phyloP scores from a whole-genome alignment of 768 basidiomycete genomes.

The Tulasnella sp. region DNA sequence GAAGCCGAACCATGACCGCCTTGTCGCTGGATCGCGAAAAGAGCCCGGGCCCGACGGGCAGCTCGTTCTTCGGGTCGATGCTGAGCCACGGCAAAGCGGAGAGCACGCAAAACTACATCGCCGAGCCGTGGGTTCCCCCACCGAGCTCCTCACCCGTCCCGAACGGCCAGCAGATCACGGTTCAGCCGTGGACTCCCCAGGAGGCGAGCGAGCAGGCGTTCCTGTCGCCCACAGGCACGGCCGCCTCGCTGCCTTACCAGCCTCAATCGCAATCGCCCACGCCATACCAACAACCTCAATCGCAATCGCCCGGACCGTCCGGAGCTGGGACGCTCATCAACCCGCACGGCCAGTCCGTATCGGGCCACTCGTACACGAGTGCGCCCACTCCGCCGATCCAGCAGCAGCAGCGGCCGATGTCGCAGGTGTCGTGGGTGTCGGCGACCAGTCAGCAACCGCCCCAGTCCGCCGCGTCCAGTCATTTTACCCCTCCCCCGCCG shows the following conservation, averaged over 20 bases:
- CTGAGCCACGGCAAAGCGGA: background rate
- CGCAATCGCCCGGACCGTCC: background rate
- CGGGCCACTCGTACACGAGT: background rate
- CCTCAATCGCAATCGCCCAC: background rate
- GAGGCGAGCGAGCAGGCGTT: slow-evolving; percentile 6
- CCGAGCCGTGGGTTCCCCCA: slow-evolving; percentile 17
- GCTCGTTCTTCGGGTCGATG: slow-evolving; percentile 18
- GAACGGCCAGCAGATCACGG: background rate
- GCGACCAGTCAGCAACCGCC: background rate
- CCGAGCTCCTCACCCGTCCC: background rate
- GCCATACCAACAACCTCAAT: background rate
- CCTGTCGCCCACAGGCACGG: slow-evolving; percentile 10
- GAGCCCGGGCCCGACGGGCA: background rate
- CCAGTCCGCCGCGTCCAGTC: background rate
- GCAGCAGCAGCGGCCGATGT: slow-evolving; percentile 11
- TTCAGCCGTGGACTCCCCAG: background rate
- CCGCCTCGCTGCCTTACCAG: background rate
- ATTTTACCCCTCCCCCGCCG: background rate
- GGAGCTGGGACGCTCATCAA: background rate
- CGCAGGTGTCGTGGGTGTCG: slow-evolving; percentile 5
- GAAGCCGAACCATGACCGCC: background rate
- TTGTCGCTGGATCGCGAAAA: background rate
- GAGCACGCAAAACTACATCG: slow-evolving; percentile 9
- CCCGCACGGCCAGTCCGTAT: background rate
- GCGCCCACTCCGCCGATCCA: too few species aligned